Evolutionary conservation across 768 basidiomycete genomes (phyloP).

Genomic region (Auricularia auricula-judae): DNA sequence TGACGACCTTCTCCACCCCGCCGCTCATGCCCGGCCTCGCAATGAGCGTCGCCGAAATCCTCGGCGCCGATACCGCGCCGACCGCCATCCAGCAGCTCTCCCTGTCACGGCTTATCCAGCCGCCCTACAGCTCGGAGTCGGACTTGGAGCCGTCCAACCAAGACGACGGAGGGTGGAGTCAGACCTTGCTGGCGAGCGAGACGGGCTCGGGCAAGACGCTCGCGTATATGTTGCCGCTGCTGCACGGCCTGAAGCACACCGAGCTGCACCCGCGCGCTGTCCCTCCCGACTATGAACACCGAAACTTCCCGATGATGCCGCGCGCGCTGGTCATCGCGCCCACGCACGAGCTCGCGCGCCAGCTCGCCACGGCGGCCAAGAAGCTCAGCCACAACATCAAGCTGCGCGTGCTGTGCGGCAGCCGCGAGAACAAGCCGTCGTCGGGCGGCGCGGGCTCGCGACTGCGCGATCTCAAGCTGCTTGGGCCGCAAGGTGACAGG

Average conservation of each 20-base stretch:
- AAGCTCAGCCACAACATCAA: slow-evolving; percentile 62
- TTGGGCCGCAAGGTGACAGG: background rate
- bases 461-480: background rate
- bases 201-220: slow-evolving; percentile 90
- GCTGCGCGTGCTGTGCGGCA: slow-evolving; percentile 63
- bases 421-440: slow-evolving; percentile 37
- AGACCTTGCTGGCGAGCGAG: slow-evolving; percentile 71
- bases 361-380: slow-evolving; percentile 67
- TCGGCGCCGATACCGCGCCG: slow-evolving; percentile 47
- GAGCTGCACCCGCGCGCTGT: slow-evolving; percentile 28
- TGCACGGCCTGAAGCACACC: slow-evolving; percentile 63
- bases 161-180: slow-evolving; percentile 10
- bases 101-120: slow-evolving; percentile 48
- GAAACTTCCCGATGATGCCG: slow-evolving; percentile 39
- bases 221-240: slow-evolving; percentile 76
- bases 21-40: slow-evolving; percentile 58
- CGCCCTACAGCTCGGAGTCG: background rate
- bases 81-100: slow-evolving; percentile 75
- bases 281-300: slow-evolving; percentile 6
- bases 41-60: slow-evolving; percentile 40
- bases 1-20: slow-evolving; percentile 45
- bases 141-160: background rate
- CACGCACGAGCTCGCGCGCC: slow-evolving; percentile 81
- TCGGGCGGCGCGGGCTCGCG: background rate
- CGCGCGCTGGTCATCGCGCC: slow-evolving; percentile 76